Evolutionary conservation across 2,329 filamentous ascomycete genomes (phyloP).

Genomic region (Microdochium paspali): DNA sequence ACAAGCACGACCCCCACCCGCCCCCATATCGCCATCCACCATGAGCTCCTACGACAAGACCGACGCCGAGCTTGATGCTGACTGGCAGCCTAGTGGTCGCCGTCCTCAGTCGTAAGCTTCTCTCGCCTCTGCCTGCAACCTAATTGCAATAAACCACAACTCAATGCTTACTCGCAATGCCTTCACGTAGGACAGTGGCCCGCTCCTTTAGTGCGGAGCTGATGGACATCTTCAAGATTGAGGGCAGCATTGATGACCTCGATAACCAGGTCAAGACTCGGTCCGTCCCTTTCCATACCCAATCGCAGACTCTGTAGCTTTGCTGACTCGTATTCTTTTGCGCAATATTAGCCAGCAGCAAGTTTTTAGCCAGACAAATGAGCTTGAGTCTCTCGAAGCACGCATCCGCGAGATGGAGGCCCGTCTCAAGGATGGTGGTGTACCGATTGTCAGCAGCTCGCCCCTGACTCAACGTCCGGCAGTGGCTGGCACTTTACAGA

Average conservation of each 20-base stretch:
- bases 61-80: conserved; percentile 63
- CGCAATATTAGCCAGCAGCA: conserved; percentile 61
- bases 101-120: conserved; percentile 74
- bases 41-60: conserved; percentile 26
- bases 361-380: conserved; percentile 62
- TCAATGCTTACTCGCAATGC: not conserved
- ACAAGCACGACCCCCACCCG: not conserved
- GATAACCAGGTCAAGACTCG: conserved; percentile 23
- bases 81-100: conserved; percentile 70
- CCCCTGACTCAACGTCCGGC: conserved; percentile 10
- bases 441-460: conserved; percentile 10
- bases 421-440: conserved; percentile 41
- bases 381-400: conserved; percentile 79
- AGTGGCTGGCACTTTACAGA: conserved; percentile 14
- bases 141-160: not conserved
- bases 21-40: conserved; percentile 1
- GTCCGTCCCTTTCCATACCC: not conserved
- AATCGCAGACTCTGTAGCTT: too few species aligned
- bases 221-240: conserved; percentile 82
- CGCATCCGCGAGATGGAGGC: conserved; percentile 79
- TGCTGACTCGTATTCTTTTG: not conserved
- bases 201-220: conserved; percentile 79
- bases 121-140: too few species aligned
- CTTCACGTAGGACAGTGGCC: conserved; percentile 62
- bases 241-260: conserved; percentile 65